phyloP scores from a whole-genome alignment of 169 alveolate genomes.

The Plasmodium malariae region DNA sequence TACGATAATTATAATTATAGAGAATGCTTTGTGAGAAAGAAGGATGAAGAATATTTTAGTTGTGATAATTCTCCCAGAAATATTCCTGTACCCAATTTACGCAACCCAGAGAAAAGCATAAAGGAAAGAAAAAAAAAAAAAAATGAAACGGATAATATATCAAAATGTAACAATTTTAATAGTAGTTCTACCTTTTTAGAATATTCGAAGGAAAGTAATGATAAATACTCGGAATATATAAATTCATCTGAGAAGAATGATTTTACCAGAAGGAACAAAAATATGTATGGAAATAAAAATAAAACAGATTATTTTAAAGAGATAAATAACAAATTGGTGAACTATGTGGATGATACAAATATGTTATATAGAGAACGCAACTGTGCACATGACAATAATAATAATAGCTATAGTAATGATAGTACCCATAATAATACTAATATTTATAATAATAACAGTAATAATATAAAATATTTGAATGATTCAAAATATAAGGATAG shows the following conservation, averaged over 20 bases:
- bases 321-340: background rate
- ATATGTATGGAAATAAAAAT: background rate
- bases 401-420: background rate
- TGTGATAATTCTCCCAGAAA: conserved; percentile 27
- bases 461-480: too few species aligned
- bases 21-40: conserved; percentile 11
- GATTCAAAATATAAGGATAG: background rate
- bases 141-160: background rate
- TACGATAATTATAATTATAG: background rate
- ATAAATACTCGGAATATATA: background rate
- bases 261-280: background rate
- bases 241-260: background rate
- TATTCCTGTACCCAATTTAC: conserved; percentile 12
- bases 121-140: background rate
- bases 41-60: conserved; percentile 23
- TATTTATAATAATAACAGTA: too few species aligned
- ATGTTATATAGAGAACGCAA: conserved; percentile 4
- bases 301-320: background rate
- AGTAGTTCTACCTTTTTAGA: background rate
- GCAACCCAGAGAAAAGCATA: conserved; percentile 1
- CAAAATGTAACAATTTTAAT: conserved; percentile 5
- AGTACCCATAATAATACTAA: background rate
- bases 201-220: background rate
- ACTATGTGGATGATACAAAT: conserved; percentile 4
- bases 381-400: background rate